Evolutionary conservation across 345 rosid genomes (phyloP).

Genomic region (Citrus cavaleriei): DNA sequence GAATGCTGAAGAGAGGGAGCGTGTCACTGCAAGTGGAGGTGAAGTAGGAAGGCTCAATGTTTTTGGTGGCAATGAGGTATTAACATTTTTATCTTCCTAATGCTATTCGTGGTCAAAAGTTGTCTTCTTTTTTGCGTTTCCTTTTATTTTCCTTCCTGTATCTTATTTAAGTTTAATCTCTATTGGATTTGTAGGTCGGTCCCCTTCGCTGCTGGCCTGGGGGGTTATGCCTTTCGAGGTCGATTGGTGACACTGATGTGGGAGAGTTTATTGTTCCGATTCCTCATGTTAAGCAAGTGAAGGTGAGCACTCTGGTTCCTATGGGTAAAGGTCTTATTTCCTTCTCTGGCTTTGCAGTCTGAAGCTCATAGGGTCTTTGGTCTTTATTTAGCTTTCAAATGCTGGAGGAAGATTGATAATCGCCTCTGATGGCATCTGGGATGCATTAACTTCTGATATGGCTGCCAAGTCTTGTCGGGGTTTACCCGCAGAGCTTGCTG

Average conservation of each 20-base stretch:
- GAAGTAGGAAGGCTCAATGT: slow-evolving; percentile 98
- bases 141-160: background rate
- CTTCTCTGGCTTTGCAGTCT: slow-evolving; percentile 3
- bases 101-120: background rate
- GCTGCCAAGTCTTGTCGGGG: slow-evolving; percentile 98
- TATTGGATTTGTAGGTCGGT: slow-evolving; percentile 58
- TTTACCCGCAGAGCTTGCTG: slow-evolving; percentile 94
- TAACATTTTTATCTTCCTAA: background rate
- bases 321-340: background rate
- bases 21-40: slow-evolving; percentile 99
- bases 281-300: slow-evolving; percentile 99
- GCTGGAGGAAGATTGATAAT: slow-evolving; percentile 97
- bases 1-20: slow-evolving; percentile 96
- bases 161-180: slow-evolving; percentile 9
- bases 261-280: slow-evolving; percentile 97
- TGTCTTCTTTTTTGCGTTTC: background rate
- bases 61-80: slow-evolving; percentile 96
- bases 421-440: slow-evolving; percentile 99
- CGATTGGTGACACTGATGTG: slow-evolving; percentile 98
- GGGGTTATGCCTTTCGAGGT: slow-evolving; percentile 96
- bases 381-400: slow-evolving; percentile 61
- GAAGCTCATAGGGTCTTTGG: slow-evolving; percentile 7
- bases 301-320: slow-evolving; percentile 42
- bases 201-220: slow-evolving; percentile 99
- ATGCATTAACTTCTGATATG: slow-evolving; percentile 82